Evolutionary conservation across 768 basidiomycete species (phyloP).

Genomic region (Sporobolomyces phaffii): DNA sequence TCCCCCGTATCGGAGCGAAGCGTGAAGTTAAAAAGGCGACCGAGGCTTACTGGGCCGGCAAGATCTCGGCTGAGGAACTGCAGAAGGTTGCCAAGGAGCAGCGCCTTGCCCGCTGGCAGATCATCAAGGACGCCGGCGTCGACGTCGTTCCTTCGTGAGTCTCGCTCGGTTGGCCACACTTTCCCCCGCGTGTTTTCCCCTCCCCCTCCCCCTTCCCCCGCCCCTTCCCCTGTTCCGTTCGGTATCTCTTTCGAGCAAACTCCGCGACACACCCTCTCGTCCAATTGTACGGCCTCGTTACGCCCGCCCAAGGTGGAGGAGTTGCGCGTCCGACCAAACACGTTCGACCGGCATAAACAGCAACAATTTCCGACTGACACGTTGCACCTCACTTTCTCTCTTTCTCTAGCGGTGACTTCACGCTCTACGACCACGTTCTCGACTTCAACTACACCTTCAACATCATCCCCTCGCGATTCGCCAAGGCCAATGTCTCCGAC

Average conservation of each 20-base stretch:
- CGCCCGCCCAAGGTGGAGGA: no score
- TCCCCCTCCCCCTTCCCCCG: background rate
- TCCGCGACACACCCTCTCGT: no score
- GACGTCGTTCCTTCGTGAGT: constrained; percentile 84
- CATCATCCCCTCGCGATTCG: constrained; percentile 90
- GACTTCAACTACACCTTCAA: constrained; percentile 96
- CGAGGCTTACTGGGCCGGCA: constrained; percentile 90
- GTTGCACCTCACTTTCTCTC: constrained; percentile 40
- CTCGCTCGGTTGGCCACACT: background rate
- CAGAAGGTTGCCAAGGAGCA: constrained; percentile 79
- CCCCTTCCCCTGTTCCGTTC: background rate
- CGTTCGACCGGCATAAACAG: no score
- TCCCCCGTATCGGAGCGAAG: constrained; percentile 75
- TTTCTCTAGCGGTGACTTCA: constrained; percentile 82
- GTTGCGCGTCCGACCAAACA: no score
- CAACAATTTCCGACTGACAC: background rate
- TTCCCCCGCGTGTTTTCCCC: background rate
- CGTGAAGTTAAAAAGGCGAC: constrained; percentile 79
- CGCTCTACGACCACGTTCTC: constrained; percentile 96
- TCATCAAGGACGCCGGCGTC: constrained; percentile 75
- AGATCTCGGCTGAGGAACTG: constrained; percentile 78
- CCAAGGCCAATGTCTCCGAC: constrained; percentile 71
- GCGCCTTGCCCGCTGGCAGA: constrained; percentile 80
- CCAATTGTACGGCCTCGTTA: no score
- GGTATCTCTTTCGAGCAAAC: no score